Conservation (phyloP, 2,329 filamentous ascomycete species). For the Venturia pyrina region DNA sequence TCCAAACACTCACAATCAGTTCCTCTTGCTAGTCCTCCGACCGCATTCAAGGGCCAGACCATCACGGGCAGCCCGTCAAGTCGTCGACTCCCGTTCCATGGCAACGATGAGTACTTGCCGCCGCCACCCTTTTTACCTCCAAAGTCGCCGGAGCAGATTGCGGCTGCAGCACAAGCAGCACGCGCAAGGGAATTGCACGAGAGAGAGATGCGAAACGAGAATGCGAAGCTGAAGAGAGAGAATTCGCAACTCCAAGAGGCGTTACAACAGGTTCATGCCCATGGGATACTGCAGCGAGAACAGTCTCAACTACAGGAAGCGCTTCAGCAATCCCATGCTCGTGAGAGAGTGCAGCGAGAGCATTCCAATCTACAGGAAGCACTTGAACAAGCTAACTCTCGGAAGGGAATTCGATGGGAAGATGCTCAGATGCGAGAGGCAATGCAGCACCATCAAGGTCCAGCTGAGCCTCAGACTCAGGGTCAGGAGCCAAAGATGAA, state of each 20-base stretch:
- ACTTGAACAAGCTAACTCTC: not conserved
- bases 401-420: not conserved
- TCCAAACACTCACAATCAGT: not conserved
- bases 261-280: not conserved
- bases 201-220: not conserved
- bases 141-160: not conserved
- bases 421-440: constrained; percentile 2
- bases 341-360: not conserved
- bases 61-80: not conserved
- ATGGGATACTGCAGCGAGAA: not conserved
- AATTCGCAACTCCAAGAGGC: constrained; percentile 9
- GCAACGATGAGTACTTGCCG: not conserved
- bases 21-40: not conserved
- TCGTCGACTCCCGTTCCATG: constrained; percentile 9
- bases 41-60: not conserved
- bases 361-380: not conserved
- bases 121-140: not conserved
- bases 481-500: not conserved
- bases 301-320: constrained; percentile 2
- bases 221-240: constrained; percentile 1
- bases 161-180: not conserved
- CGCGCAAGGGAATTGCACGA: not conserved
- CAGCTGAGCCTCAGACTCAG: not conserved
- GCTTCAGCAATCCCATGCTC: not conserved
- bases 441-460: not conserved